Conservation (phyloP, 768 basidiomycete species). For the Psilocybe sp. region DNA sequence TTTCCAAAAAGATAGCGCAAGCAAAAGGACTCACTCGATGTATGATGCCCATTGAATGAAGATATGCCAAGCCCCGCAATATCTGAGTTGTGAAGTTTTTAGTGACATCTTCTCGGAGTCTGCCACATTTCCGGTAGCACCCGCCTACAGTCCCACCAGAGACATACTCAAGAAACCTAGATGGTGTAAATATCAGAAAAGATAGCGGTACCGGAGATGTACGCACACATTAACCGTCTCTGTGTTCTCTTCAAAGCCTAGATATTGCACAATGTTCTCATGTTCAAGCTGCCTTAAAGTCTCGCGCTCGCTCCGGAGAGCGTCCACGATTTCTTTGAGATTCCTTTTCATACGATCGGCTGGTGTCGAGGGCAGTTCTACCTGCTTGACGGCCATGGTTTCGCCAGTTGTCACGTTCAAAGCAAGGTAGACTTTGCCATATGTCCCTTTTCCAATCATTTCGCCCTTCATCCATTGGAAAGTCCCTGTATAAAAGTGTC, state of each 20-base stretch:
- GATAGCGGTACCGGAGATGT: background rate
- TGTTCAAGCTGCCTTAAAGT: slow-evolving; percentile 87
- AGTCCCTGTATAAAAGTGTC: slow-evolving; percentile 37
- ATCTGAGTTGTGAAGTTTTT: slow-evolving; percentile 88
- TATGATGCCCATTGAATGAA: slow-evolving; percentile 81
- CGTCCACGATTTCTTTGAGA: slow-evolving; percentile 67
- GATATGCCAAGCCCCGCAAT: slow-evolving; percentile 79
- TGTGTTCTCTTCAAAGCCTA: slow-evolving; percentile 80
- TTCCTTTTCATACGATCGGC: slow-evolving; percentile 62
- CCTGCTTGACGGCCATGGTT: slow-evolving; percentile 95
- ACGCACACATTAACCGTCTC: slow-evolving; percentile 78
- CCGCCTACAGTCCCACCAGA: slow-evolving; percentile 88
- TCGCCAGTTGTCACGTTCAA: slow-evolving; percentile 89
- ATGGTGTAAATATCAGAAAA: slow-evolving; percentile 1
- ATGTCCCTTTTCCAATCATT: slow-evolving; percentile 91
- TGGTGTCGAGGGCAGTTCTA: slow-evolving; percentile 76
- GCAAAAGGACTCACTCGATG: slow-evolving; percentile 60
- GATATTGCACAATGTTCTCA: slow-evolving; percentile 88
- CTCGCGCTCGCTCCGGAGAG: slow-evolving; percentile 83
- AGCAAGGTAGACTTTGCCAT: slow-evolving; percentile 88
- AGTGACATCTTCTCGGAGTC: slow-evolving; percentile 80
- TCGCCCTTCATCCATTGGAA: slow-evolving; percentile 95
- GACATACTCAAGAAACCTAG: slow-evolving; percentile 92
- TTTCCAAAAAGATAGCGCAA: background rate
- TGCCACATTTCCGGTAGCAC: slow-evolving; percentile 74